These are phyloP conservation scores for Nowakowskiella sp. DNA, from an alignment of 192 early-diverging fungal species.

Conservation along the genomic window DNA sequence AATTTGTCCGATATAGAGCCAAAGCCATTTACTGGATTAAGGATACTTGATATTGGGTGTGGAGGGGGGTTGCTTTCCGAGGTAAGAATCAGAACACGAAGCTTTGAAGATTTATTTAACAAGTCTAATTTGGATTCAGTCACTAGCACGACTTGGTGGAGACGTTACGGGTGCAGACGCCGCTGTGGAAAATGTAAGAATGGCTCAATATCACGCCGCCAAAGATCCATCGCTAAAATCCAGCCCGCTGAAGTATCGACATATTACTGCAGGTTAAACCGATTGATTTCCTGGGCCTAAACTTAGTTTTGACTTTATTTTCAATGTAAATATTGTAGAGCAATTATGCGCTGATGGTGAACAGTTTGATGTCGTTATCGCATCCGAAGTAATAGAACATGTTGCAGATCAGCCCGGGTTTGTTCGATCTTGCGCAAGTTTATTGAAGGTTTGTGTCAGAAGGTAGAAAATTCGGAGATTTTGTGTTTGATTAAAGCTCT, in stretches of 20 bases:
- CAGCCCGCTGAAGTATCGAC: constrained; percentile 48
- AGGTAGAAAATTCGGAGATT: not conserved
- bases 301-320: not conserved
- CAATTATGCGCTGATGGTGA: constrained; percentile 37
- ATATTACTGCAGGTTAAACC: constrained; percentile 54
- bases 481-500: not conserved
- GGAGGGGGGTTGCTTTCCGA: constrained; percentile 89
- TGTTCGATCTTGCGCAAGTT: constrained; percentile 51
- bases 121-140: constrained; percentile 22
- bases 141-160: constrained; percentile 69
- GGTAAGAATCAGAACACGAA: constrained; percentile 26
- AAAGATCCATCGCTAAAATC: constrained; percentile 56
- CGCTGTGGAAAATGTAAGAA: constrained; percentile 67
- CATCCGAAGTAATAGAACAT: constrained; percentile 91
- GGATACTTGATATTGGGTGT: constrained; percentile 85
- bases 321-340: constrained; percentile 35
- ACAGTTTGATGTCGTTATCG: constrained; percentile 72
- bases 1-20: constrained; percentile 55
- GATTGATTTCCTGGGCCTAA: not conserved
- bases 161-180: constrained; percentile 78
- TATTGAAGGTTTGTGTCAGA: constrained; percentile 47
- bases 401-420: constrained; percentile 68
- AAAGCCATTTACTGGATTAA: constrained; percentile 40
- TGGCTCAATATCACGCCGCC: constrained; percentile 64
- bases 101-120: constrained; percentile 2